Evolutionary conservation across 1,284 basidiomycete species (phyloP).

Genomic region (Puccinia novopanici): DNA sequence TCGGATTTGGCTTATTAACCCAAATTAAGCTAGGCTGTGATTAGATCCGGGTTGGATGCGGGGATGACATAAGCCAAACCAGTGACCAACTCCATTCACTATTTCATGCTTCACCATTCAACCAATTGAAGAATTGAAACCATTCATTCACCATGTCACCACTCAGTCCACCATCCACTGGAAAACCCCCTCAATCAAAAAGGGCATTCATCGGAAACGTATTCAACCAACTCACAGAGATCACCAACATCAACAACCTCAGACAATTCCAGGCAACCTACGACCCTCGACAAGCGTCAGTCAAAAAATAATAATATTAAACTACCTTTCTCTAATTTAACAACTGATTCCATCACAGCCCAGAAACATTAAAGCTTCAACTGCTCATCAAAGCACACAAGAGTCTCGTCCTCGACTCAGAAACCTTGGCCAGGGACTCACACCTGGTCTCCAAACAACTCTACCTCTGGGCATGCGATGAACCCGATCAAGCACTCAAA

Average conservation of each 20-base stretch:
- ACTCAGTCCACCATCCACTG: neutral
- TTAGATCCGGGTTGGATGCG: too few species aligned
- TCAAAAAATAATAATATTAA: neutral
- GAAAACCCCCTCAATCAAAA: slow-evolving; percentile 28
- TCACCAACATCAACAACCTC: slow-evolving; percentile 40
- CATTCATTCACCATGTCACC: slow-evolving; percentile 8
- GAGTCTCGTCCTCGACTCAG: slow-evolving; percentile 52
- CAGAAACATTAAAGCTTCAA: slow-evolving; percentile 54
- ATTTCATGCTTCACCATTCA: too few species aligned
- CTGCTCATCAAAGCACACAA: slow-evolving; percentile 54
- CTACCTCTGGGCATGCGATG: slow-evolving; percentile 53
- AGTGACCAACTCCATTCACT: too few species aligned
- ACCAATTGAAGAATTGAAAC: too few species aligned
- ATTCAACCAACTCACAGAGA: slow-evolving; percentile 38
- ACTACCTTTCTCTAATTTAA: neutral
- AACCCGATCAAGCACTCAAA: slow-evolving; percentile 51
- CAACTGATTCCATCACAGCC: neutral
- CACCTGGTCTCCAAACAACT: slow-evolving; percentile 50
- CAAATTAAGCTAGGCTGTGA: too few species aligned
- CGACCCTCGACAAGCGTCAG: slow-evolving; percentile 47
- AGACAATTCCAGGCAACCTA: slow-evolving; percentile 43
- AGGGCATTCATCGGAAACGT: slow-evolving; percentile 28
- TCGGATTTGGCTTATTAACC: neutral
- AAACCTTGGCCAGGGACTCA: slow-evolving; percentile 52
- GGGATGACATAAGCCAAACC: too few species aligned